A percentile compares a stretch with the other conserved stretches of the same genome.
phyloP scores from a whole-genome alignment of 306 rosid genomes.

The Castanea sativa region DNA sequence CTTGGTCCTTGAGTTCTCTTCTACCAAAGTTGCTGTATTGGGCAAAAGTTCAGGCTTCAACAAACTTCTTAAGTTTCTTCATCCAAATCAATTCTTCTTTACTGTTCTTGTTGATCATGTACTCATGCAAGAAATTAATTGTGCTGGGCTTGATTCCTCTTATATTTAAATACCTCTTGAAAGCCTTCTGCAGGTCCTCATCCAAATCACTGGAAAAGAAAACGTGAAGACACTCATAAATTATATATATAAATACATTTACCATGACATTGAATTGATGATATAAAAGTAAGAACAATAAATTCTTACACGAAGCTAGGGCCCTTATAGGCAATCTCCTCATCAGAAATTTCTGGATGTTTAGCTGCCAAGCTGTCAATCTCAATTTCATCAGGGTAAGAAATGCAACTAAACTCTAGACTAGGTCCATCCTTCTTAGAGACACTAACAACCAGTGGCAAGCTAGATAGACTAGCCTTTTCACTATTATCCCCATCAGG shows the following conservation, averaged over 20 bases:
- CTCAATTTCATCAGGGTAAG: constrained; percentile 72
- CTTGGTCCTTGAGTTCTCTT: neutral
- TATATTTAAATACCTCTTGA: constrained; percentile 78
- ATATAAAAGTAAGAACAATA: neutral
- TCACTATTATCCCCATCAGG: constrained; percentile 32
- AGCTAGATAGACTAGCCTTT: constrained; percentile 49
- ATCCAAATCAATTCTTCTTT: constrained; percentile 79
- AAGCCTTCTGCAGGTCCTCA: constrained; percentile 78
- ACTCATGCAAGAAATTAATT: constrained; percentile 85
- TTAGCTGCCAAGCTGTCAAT: constrained; percentile 71
- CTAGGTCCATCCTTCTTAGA: constrained; percentile 63
- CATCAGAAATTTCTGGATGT: constrained; percentile 60
- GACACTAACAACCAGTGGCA: constrained; percentile 72
- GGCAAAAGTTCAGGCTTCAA: constrained; percentile 44
- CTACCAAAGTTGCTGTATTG: neutral
- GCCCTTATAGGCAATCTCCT: constrained; percentile 77
- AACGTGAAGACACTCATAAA: neutral
- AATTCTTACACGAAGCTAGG: constrained; percentile 79
- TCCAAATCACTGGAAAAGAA: constrained; percentile 64
- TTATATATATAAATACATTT: neutral
- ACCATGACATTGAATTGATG: neutral
- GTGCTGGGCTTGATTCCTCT: constrained; percentile 93
- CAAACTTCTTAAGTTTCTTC: constrained; percentile 63
- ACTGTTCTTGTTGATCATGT: constrained; percentile 94
- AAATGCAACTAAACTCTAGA: constrained; percentile 68